Evolutionary conservation across 257 asterid species (phyloP), one percentile per base, ranked within the genome.

Genomic region (Apocynum venetum): DNA sequence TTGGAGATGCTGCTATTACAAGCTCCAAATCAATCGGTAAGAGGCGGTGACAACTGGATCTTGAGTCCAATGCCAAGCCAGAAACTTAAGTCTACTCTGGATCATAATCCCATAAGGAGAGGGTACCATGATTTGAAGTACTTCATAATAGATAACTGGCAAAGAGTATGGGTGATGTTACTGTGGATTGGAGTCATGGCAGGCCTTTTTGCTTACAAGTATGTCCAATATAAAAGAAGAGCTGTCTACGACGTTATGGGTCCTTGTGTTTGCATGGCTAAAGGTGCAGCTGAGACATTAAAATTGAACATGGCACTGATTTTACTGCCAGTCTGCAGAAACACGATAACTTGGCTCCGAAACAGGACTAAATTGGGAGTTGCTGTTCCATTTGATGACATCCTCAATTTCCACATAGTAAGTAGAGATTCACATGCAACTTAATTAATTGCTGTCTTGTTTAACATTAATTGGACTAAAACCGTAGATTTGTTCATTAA

Each of bases 281-380:
- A 95, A 73, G 99, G 99, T 1, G 99, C 94, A 0, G 99, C 99
- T n/a, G 99, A 95, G 86, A 95, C 94, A 4, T 89, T 91, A 46
- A 95, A 95, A 91, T 86, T 95, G 43, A 95, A 95, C 88, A 95
- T 95, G 99, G 99, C 98, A 0, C 56, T 95, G 35, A 90, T 95
- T 47, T 68, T 95, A 63, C 82, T 95, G 0, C 98, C 98, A 0
- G 98, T 95, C 4, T 95, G 97, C 72, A 80, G 99, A 61, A 95
- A 95, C 85, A 93, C 96, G 48, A 91, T 95, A 71, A 95, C 99
- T 6, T 93, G 99, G 98, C 96, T 95, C 10, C 72, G 99, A 46
- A 91, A 88, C 93, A 95, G 81, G 84, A 91, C 98, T 8, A 82
- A 66, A 47, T 44, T 93, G 0, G 98, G 96, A 40, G 82, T 41